Evolutionary conservation across 2,329 filamentous ascomycete species (phyloP).

Genomic region (Nemania abortiva): DNA sequence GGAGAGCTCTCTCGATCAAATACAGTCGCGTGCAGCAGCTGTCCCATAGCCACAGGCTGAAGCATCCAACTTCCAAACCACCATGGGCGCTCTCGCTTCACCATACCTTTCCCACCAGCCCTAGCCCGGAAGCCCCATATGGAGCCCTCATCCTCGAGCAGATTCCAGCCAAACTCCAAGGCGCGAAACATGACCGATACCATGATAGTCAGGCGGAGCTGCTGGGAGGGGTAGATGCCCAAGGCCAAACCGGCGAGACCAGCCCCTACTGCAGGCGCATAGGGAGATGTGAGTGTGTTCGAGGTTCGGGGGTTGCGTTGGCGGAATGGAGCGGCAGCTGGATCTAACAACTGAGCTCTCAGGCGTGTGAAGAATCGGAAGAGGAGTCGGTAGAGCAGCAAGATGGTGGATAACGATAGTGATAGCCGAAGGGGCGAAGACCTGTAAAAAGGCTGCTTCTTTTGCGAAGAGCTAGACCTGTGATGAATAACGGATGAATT

Average conservation of each 20-base stretch:
- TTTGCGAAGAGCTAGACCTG: slow-evolving; percentile 46
- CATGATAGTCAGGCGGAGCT: slow-evolving; percentile 78
- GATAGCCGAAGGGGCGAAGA: slow-evolving; percentile 82
- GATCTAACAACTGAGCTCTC: slow-evolving; percentile 80
- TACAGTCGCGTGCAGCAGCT: slow-evolving; percentile 80
- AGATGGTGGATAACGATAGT: slow-evolving; percentile 83
- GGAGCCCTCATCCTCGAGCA: slow-evolving; percentile 78
- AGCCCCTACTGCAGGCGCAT: slow-evolving; percentile 90
- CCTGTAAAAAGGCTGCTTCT: slow-evolving; percentile 68
- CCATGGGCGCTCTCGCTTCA: slow-evolving; percentile 76
- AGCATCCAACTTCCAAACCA: slow-evolving; percentile 89
- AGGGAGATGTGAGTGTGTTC: slow-evolving; percentile 80
- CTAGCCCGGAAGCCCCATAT: slow-evolving; percentile 68
- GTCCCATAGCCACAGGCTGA: slow-evolving; percentile 80
- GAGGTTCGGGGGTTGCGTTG: slow-evolving; percentile 83
- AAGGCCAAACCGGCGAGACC: slow-evolving; percentile 87
- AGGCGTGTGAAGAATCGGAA: slow-evolving; percentile 90
- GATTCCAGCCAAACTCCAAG: slow-evolving; percentile 88
- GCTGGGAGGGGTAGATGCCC: slow-evolving; percentile 75
- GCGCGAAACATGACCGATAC: slow-evolving; percentile 86
- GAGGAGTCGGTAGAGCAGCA: slow-evolving; percentile 88
- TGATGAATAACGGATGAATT: neutral
- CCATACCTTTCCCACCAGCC: slow-evolving; percentile 57
- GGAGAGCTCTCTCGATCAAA: slow-evolving; percentile 78
- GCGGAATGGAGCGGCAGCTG: slow-evolving; percentile 84